Percentiles rank a stretch among this genome's conserved stretches.
phyloP scores from a whole-genome alignment of 139 green algal species.

The Choricystis sp. region DNA sequence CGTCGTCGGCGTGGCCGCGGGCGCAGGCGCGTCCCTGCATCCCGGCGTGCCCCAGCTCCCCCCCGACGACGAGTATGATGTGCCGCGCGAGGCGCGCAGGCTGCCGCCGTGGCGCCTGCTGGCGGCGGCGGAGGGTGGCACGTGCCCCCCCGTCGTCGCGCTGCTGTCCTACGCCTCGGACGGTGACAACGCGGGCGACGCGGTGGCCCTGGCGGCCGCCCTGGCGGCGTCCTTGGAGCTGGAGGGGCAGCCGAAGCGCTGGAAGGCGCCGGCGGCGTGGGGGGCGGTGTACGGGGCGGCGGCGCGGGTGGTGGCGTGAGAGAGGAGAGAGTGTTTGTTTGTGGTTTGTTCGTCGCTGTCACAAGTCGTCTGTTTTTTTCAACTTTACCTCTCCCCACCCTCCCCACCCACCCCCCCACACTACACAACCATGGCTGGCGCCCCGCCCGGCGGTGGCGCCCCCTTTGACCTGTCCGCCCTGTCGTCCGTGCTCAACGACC shows the following conservation, averaged over 20 bases:
- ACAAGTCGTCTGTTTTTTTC: too few relatives aligned
- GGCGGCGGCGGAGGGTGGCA: neutral
- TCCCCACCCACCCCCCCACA: neutral
- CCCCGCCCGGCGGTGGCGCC: conserved; percentile 8
- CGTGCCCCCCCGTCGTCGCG: neutral
- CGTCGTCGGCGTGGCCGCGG: neutral
- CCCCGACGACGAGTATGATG: neutral
- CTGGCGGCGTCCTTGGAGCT: neutral
- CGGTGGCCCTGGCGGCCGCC: neutral
- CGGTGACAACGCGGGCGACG: neutral
- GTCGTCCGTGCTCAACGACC: conserved; percentile 46
- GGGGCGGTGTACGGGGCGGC: neutral
- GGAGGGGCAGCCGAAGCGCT: neutral
- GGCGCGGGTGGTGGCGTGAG: neutral
- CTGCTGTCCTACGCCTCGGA: neutral
- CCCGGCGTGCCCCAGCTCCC: neutral
- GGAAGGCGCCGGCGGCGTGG: neutral
- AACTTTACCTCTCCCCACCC: too few relatives aligned
- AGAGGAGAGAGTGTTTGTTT: neutral
- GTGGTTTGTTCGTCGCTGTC: too few relatives aligned
- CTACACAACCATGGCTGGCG: conserved; percentile 6
- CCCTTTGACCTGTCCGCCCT: conserved; percentile 45
- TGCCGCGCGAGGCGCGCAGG: too few relatives aligned
- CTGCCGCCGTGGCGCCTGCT: neutral
- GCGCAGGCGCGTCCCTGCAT: neutral